phyloP scores from a whole-genome alignment of 192 early-diverging fungal genomes.

The Coemansia sp. region DNA sequence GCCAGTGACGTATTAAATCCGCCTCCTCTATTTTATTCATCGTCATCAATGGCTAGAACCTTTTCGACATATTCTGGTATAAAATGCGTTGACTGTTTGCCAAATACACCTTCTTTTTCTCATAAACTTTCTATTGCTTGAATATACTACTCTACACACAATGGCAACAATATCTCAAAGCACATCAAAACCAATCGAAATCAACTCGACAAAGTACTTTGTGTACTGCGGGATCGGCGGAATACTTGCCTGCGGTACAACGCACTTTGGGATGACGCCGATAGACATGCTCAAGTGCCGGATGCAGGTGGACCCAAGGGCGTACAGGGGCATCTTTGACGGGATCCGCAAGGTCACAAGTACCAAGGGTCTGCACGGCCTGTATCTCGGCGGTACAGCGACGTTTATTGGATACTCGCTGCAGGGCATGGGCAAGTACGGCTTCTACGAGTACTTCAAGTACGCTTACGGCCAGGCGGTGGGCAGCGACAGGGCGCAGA shows the following conservation, averaged over 20 bases:
- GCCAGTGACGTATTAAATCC: too few species aligned
- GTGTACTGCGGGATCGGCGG: slow-evolving; percentile 55
- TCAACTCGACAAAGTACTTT: slow-evolving; percentile 51
- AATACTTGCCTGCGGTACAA: slow-evolving; percentile 57
- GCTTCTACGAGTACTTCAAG: slow-evolving; percentile 83
- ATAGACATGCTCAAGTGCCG: slow-evolving; percentile 49
- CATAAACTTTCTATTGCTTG: too few species aligned
- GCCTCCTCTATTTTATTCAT: too few species aligned
- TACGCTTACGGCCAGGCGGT: slow-evolving; percentile 56
- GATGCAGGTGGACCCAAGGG: slow-evolving; percentile 28
- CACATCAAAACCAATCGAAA: slow-evolving; percentile 3
- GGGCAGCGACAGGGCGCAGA: slow-evolving; percentile 56
- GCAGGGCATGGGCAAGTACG: slow-evolving; percentile 80
- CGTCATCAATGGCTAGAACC: too few species aligned
- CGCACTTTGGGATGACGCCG: slow-evolving; percentile 56
- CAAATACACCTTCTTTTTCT: too few species aligned
- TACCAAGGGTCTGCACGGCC: slow-evolving; percentile 60
- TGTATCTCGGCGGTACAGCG: slow-evolving; percentile 68
- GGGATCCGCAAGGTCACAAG: slow-evolving; percentile 19
- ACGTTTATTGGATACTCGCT: slow-evolving; percentile 75
- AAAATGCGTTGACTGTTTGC: too few species aligned
- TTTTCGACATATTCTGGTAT: too few species aligned
- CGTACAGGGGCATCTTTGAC: slow-evolving; percentile 29
- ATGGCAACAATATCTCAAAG: neutral
- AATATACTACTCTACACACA: neutral